phyloP scores from a whole-genome alignment of 257 asterid genomes.

The Paulownia fortunei region DNA sequence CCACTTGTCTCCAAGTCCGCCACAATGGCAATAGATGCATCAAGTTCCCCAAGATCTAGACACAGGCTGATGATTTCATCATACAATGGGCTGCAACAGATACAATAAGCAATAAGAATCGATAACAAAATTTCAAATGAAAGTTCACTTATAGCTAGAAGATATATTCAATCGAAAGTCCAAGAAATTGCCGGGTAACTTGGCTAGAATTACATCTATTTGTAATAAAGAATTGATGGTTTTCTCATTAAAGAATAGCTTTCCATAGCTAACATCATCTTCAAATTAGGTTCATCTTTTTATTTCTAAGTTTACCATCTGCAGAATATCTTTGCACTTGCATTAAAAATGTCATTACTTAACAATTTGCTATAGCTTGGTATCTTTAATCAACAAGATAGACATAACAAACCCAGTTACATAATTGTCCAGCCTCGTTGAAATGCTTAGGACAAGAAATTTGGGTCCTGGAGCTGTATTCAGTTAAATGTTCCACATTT shows the following conservation, averaged over 20 bases:
- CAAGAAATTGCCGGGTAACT: not conserved
- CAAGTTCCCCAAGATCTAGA: constrained; percentile 93
- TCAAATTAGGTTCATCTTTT: not conserved
- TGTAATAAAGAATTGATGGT: not conserved
- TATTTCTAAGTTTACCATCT: not conserved
- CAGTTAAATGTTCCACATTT: not conserved
- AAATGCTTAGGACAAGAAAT: too few species aligned
- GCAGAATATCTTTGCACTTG: not conserved
- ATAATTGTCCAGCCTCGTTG: not conserved
- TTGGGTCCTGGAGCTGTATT: too few species aligned
- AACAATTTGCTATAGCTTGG: not conserved
- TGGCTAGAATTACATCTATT: not conserved
- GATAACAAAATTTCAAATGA: not conserved
- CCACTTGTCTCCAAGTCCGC: constrained; percentile 94
- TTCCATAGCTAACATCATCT: not conserved
- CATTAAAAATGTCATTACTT: not conserved
- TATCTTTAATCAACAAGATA: not conserved
- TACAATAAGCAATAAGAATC: constrained; percentile 25
- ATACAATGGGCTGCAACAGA: constrained; percentile 73
- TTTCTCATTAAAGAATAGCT: not conserved
- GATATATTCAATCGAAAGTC: not conserved
- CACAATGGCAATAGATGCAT: constrained; percentile 90
- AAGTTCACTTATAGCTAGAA: not conserved
- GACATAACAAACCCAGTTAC: not conserved
- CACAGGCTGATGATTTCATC: constrained; percentile 79